Percentiles rank a stretch among this genome's conserved stretches.
These are phyloP conservation scores for Ceratocystis harringtonii DNA, from an alignment of 2,329 filamentous ascomycete species.

Conservation along the genomic window DNA sequence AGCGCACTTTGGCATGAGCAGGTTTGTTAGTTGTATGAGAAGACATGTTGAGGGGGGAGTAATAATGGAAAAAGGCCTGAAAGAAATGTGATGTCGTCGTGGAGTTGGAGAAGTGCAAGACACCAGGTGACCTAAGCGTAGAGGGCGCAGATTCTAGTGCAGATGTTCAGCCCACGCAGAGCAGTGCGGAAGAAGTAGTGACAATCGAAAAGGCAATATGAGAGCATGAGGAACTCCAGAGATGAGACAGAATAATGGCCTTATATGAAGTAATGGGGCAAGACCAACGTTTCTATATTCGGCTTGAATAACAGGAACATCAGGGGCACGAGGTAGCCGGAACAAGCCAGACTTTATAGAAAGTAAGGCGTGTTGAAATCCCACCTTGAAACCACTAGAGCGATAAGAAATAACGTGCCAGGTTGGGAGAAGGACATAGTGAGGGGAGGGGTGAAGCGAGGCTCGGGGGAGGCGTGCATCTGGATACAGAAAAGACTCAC, in stretches of 20 bases:
- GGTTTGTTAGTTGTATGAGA: slow-evolving; percentile 18
- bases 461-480: neutral
- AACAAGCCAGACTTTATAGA: slow-evolving; percentile 1
- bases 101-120: neutral
- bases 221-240: slow-evolving; percentile 46
- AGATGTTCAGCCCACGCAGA: slow-evolving; percentile 69
- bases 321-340: neutral
- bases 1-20: slow-evolving; percentile 28
- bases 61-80: neutral
- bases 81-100: neutral
- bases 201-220: slow-evolving; percentile 71
- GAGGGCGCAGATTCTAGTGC: slow-evolving; percentile 61
- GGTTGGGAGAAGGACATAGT: neutral
- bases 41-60: neutral
- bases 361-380: neutral
- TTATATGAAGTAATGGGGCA: neutral
- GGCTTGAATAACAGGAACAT: neutral
- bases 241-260: neutral
- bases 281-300: neutral
- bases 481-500: neutral
- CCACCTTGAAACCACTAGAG: neutral
- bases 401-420: neutral
- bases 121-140: slow-evolving; percentile 42
- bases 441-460: slow-evolving; percentile 1
- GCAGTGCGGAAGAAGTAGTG: slow-evolving; percentile 89